A percentile compares a stretch with the other conserved stretches of the same genome.
Evolutionary conservation across 441 rosid genomes (phyloP).

Genomic region (Hura crepitans): DNA sequence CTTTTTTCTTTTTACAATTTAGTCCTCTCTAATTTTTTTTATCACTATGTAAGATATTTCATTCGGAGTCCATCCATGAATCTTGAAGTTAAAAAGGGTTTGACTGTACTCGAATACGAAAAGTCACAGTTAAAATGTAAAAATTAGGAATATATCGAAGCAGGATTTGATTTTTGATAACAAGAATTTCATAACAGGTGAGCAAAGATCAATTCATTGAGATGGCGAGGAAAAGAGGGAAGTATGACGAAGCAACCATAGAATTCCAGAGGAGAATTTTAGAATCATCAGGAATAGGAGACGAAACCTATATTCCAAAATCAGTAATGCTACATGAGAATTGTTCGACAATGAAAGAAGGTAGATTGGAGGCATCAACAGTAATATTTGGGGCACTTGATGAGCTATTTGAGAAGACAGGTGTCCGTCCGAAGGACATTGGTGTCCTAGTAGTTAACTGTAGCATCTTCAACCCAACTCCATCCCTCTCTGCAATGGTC

Average conservation of each 20-base stretch:
- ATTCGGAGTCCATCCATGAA: too few species aligned
- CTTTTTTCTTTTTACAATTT: too few species aligned
- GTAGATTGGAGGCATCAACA: conserved; percentile 66
- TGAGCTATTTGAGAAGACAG: conserved; percentile 75
- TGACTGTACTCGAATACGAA: too few species aligned
- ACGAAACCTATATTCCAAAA: conserved; percentile 72
- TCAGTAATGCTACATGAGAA: conserved; percentile 47
- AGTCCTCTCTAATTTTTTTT: too few species aligned
- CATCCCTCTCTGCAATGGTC: conserved; percentile 81
- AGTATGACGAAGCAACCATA: conserved; percentile 54
- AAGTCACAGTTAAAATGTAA: too few species aligned
- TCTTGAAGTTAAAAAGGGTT: too few species aligned
- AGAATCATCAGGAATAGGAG: conserved; percentile 74
- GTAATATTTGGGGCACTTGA: conserved; percentile 88
- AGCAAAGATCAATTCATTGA: conserved; percentile 65
- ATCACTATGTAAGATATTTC: too few species aligned
- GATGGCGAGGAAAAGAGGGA: conserved; percentile 46
- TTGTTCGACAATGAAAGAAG: conserved; percentile 78
- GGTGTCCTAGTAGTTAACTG: conserved; percentile 91
- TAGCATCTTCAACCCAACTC: conserved; percentile 86
- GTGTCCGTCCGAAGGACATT: conserved; percentile 72
- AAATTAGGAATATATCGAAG: too few species aligned
- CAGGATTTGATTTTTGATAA: not conserved
- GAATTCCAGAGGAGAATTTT: conserved; percentile 61
- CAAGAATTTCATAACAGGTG: conserved; percentile 38